Percentiles rank a stretch among this genome's conserved stretches.
These are phyloP conservation scores for Solanum megistacrolobum DNA, from an alignment of 257 asterid genomes.

Conservation along the genomic window DNA sequence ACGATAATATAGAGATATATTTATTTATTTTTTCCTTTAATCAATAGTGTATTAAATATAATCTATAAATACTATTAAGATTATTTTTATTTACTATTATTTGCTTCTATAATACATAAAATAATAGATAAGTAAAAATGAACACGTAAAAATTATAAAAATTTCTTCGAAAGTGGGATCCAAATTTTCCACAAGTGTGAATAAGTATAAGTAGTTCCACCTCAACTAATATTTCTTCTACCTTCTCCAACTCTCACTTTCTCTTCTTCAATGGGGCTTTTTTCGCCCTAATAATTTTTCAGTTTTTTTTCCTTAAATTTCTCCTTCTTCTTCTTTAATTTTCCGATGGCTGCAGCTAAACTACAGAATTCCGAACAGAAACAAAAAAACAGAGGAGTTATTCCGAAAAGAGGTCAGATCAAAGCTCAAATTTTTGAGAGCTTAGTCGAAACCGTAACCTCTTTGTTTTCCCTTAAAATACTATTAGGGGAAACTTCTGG, in stretches of 20 bases:
- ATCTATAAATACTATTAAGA: too few species aligned
- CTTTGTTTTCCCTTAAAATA: slow-evolving; percentile 11
- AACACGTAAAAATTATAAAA: too few species aligned
- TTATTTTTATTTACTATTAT: too few species aligned
- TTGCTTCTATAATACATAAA: too few species aligned
- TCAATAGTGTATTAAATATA: too few species aligned
- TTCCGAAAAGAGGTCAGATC: slow-evolving; percentile 45
- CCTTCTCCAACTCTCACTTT: neutral
- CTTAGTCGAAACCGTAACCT: slow-evolving; percentile 23
- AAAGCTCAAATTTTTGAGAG: slow-evolving; percentile 48
- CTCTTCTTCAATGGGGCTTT: neutral
- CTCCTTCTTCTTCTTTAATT: neutral
- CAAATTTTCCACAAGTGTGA: neutral
- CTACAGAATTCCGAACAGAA: slow-evolving; percentile 2
- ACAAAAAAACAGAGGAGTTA: neutral
- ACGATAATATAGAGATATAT: too few species aligned
- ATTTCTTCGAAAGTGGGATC: neutral
- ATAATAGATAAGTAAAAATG: too few species aligned
- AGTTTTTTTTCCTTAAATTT: neutral
- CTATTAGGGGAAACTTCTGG: neutral
- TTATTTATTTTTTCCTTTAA: too few species aligned
- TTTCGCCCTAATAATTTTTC: neutral
- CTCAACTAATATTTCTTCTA: neutral
- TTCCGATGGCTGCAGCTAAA: slow-evolving; percentile 8
- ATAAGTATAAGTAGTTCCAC: neutral